phyloP scores from a whole-genome alignment of 106 monocot species.

The Phalaenopsis equestris region DNA sequence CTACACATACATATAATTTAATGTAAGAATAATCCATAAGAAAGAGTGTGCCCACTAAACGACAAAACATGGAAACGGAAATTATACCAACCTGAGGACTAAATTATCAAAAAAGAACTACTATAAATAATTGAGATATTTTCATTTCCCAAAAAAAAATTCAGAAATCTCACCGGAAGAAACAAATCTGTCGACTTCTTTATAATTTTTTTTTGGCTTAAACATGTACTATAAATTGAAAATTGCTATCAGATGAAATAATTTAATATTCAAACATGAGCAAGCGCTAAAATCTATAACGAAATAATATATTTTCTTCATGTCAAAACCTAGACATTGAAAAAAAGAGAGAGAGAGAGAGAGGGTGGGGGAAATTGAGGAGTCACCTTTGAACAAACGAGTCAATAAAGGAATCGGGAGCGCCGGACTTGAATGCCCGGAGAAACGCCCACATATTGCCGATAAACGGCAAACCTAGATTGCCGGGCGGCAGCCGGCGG shows the following conservation, averaged over 20 bases:
- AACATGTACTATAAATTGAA: background rate
- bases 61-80: background rate
- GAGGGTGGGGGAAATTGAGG: background rate
- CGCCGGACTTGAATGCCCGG: constrained; percentile 41
- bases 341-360: background rate
- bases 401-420: constrained; percentile 43
- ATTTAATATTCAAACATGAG: background rate
- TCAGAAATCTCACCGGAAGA: too few species aligned
- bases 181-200: background rate
- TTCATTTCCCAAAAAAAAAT: too few species aligned
- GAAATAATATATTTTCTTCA: background rate
- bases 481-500: constrained; percentile 37
- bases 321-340: background rate
- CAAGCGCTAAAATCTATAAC: background rate
- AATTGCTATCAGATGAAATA: background rate
- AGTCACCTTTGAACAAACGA: constrained; percentile 26
- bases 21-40: background rate
- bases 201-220: background rate
- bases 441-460: constrained; percentile 56
- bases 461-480: constrained; percentile 42
- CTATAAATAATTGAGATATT: too few species aligned
- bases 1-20: background rate
- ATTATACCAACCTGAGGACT: background rate
- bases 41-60: background rate
- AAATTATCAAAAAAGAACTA: background rate